Percentiles rank a stretch among this genome's conserved stretches.
Conservation (phyloP, 305 asterid genomes). For the Fraxinus ornus region DNA sequence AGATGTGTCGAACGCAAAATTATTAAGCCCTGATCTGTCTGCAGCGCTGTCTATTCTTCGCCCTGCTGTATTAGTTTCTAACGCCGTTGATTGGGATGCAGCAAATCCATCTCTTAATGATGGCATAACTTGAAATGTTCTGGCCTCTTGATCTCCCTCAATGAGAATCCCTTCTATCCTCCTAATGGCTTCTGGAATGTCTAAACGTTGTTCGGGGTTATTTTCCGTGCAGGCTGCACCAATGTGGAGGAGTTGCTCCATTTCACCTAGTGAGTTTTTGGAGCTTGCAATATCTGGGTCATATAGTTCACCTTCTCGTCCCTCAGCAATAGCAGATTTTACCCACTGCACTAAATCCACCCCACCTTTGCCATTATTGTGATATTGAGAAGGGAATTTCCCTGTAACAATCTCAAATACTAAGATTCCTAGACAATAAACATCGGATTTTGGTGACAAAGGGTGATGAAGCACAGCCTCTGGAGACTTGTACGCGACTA, state of each 20-base stretch:
- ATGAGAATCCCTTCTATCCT: constrained; percentile 43
- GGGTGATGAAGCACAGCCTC: constrained; percentile 43
- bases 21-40: constrained; percentile 20
- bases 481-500: constrained; percentile 68
- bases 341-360: constrained; percentile 65
- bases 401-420: constrained; percentile 78
- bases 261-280: constrained; percentile 24
- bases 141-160: constrained; percentile 15
- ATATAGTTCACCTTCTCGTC: constrained; percentile 39
- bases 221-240: constrained; percentile 64
- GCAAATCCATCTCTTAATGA: constrained; percentile 32
- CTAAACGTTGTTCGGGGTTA: constrained; percentile 48
- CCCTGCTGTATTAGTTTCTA: background rate
- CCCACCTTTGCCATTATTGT: constrained; percentile 55
- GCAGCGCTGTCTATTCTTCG: background rate
- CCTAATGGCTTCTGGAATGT: constrained; percentile 49
- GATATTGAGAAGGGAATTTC: constrained; percentile 51
- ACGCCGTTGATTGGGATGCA: constrained; percentile 12
- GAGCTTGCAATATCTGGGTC: constrained; percentile 50
- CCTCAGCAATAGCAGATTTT: constrained; percentile 51
- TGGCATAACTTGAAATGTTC: constrained; percentile 16
- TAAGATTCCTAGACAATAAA: constrained; percentile 63
- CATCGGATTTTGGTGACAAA: constrained; percentile 66
- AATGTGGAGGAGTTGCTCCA: constrained; percentile 47
- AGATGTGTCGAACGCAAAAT: constrained; percentile 10